Conservation (phyloP, 1,284 basidiomycete genomes). For the Cutaneotrichosporon arboriforme region DNA sequence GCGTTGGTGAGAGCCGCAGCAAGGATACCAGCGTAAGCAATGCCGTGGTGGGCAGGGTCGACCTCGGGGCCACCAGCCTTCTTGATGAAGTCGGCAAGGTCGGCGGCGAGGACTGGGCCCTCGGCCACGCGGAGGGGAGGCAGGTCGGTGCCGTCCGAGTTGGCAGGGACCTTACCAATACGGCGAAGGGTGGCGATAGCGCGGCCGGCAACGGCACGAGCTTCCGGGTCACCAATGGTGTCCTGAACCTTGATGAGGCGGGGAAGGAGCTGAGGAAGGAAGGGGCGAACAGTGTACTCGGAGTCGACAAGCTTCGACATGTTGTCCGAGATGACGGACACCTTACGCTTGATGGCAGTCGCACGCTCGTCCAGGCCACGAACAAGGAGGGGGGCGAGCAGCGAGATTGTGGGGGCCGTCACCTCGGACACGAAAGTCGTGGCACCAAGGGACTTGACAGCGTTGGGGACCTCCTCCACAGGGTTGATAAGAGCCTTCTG, state of each 20-base stretch:
- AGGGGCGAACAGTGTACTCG: slow-evolving; percentile 87
- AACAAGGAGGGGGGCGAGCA: slow-evolving; percentile 95
- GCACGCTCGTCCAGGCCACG: slow-evolving; percentile 94
- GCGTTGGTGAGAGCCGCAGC: slow-evolving; percentile 78
- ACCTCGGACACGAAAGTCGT: slow-evolving; percentile 99
- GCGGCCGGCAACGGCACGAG: slow-evolving; percentile 77
- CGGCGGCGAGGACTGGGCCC: slow-evolving; percentile 58
- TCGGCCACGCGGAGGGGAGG: slow-evolving; percentile 74
- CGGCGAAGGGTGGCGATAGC: slow-evolving; percentile 90
- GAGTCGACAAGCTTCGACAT: slow-evolving; percentile 98
- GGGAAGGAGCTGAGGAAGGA: slow-evolving; percentile 90
- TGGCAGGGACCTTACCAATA: slow-evolving; percentile 77
- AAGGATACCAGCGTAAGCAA: slow-evolving; percentile 70
- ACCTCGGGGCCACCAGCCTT: slow-evolving; percentile 58
- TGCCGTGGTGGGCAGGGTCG: slow-evolving; percentile 57
- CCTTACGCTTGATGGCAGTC: slow-evolving; percentile 93
- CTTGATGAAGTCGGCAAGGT: slow-evolving; percentile 73
- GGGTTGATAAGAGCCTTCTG: slow-evolving; percentile 96
- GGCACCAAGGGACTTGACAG: slow-evolving; percentile 91
- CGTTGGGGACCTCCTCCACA: slow-evolving; percentile 97
- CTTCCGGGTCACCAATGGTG: slow-evolving; percentile 90
- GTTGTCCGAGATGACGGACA: slow-evolving; percentile 95
- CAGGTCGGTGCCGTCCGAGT: slow-evolving; percentile 80
- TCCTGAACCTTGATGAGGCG: slow-evolving; percentile 89
- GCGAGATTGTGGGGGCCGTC: slow-evolving; percentile 95